Conservation (phyloP, 1,139 yeast species). For the Taphrina pruni region DNA sequence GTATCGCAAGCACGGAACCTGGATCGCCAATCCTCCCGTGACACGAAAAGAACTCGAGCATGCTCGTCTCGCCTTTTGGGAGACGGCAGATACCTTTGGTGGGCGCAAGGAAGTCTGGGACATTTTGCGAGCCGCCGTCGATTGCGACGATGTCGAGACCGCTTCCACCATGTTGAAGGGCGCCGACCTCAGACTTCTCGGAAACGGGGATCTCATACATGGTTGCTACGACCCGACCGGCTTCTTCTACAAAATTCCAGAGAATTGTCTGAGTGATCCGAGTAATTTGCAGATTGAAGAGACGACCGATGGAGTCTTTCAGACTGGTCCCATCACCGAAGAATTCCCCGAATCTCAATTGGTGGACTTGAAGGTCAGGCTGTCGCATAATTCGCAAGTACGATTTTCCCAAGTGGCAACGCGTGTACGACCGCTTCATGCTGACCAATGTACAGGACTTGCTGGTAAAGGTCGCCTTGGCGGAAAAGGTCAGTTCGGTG, state of each 20-base stretch:
- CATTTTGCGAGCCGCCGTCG: constrained; percentile 34
- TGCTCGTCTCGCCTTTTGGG: constrained; percentile 35
- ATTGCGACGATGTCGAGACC: constrained; percentile 31
- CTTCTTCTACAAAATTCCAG: constrained; percentile 37
- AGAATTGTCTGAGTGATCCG: constrained; percentile 37
- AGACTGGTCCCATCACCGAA: constrained; percentile 12
- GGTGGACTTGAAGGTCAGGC: constrained; percentile 30
- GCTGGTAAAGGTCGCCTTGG: constrained; percentile 31
- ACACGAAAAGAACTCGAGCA: constrained; percentile 29
- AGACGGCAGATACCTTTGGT: constrained; percentile 40
- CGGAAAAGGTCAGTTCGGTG: constrained; percentile 39
- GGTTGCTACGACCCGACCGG: constrained; percentile 40
- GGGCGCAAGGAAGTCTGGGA: constrained; percentile 39
- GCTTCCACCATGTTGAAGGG: constrained; percentile 34
- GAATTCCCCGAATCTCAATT: constrained; percentile 31
- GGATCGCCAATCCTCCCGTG: constrained; percentile 37
- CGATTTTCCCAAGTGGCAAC: neutral
- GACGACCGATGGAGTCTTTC: constrained; percentile 1
- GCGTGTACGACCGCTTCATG: neutral
- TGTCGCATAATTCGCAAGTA: constrained; percentile 38
- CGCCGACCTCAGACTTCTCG: constrained; percentile 32
- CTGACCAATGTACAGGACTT: constrained; percentile 6
- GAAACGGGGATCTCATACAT: constrained; percentile 37
- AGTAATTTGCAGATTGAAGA: constrained; percentile 24
- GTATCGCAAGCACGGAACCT: constrained; percentile 26